Evolutionary conservation across 345 rosid species (phyloP).

Genomic region (Hibiscus trionum): DNA sequence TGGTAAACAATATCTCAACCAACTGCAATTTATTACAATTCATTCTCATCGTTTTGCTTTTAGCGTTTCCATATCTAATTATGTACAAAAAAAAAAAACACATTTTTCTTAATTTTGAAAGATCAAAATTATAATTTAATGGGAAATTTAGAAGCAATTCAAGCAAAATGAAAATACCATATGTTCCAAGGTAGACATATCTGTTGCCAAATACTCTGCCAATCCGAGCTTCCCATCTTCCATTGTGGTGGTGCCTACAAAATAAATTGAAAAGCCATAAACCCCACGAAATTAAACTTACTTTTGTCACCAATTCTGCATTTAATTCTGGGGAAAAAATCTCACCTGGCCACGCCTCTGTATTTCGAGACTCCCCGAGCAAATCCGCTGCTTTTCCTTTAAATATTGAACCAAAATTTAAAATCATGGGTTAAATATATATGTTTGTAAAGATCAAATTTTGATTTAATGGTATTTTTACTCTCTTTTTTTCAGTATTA

Average conservation of each 20-base stretch:
- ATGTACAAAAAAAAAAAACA: neutral
- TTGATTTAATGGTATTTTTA: neutral
- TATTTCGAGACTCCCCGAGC: slow-evolving; percentile 92
- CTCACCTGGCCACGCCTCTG: slow-evolving; percentile 89
- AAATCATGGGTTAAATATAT: neutral
- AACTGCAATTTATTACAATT: slow-evolving; percentile 10
- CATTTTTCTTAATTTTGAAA: too few species aligned
- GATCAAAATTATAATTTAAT: neutral
- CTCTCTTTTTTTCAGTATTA: slow-evolving; percentile 3
- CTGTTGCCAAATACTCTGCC: slow-evolving; percentile 70
- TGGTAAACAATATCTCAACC: slow-evolving; percentile 35
- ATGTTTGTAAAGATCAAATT: neutral
- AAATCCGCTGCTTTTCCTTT: slow-evolving; percentile 92
- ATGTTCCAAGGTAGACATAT: slow-evolving; percentile 67
- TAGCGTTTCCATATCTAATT: neutral
- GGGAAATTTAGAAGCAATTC: neutral
- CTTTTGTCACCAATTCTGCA: too few species aligned
- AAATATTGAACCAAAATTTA: neutral
- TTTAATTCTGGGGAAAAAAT: too few species aligned
- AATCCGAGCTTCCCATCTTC: slow-evolving; percentile 84
- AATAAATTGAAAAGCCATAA: neutral
- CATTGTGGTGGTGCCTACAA: slow-evolving; percentile 65
- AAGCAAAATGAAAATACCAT: slow-evolving; percentile 27
- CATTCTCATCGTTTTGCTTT: neutral
- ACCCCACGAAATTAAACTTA: too few species aligned